These are phyloP conservation scores for Salix brachista DNA, from an alignment of 345 rosid species.

Conservation along the genomic window DNA sequence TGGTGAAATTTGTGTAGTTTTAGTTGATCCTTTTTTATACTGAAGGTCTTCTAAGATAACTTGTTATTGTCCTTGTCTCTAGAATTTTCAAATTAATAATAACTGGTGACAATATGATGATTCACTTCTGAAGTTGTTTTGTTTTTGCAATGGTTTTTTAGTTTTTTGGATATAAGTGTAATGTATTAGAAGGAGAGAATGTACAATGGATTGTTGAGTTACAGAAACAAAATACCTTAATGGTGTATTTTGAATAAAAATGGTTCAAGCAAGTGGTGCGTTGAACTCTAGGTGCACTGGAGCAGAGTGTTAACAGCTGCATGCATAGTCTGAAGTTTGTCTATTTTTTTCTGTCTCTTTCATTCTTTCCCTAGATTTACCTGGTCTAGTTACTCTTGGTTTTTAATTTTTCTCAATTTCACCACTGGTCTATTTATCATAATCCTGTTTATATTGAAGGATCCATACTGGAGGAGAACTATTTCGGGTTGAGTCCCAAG, in stretches of 20 bases:
- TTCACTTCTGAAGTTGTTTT: neutral
- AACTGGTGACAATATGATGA: neutral
- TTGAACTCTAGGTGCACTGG: neutral
- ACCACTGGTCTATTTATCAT: neutral
- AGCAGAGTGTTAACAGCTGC: neutral
- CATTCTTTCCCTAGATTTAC: neutral
- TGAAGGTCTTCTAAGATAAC: neutral
- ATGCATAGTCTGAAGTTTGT: neutral
- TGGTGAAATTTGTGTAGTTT: neutral
- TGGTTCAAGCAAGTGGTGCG: neutral
- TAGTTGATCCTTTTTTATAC: neutral
- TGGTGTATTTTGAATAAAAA: neutral
- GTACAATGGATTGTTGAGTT: neutral
- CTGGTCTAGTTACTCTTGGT: neutral
- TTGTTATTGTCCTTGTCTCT: neutral
- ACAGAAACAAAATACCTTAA: neutral
- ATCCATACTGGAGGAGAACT: conserved; percentile 69
- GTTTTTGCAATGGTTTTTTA: no score
- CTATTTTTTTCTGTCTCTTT: neutral
- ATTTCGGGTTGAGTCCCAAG: conserved; percentile 43
- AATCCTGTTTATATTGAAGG: conserved; percentile 28
- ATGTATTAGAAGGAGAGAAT: no score
- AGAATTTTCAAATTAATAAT: neutral
- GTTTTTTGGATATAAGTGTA: no score
- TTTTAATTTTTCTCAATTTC: neutral